Base-by-base conservation (phyloP, 1,139 yeast species). In the Debaryomyces coudertii region DNA sequence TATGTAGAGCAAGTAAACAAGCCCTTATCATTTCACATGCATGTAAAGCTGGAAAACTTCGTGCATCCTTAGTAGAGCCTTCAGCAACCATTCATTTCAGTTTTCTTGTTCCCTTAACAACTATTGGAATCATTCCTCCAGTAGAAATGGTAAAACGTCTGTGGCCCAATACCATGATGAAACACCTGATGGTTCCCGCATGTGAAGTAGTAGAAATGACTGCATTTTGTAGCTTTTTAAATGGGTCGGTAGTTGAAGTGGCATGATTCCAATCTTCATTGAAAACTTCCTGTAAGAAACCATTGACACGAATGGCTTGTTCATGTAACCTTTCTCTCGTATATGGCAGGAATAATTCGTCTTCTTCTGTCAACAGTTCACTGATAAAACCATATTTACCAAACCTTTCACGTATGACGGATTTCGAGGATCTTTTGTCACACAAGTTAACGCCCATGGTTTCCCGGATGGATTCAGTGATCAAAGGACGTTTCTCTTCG, bases 381-480 rank as follows among this genome's bases (percentile, higher is more conserved):
- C 79, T 68, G 6, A 47, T 54, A 56, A 78, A 77, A 3, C 71
- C 70, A 46, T 69, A 62, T 16, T 62, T 52, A 46, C 50, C 59
- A 45, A 75, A 72, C 35, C 81, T 60, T 18, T 66, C 58, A 7
- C 52, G 53, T 22, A 79, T 74, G 34, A 65, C 66, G 0, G 69
- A 14, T 87, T 66, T 69, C 7, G 74, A 49, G 2, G 80, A 68
- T 47, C 90, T 66, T 57, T 77, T 75, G 61, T 86, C 90, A 60
- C 92, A 85, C 2, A 82, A 63, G 58, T 85, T 87, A n/a, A 66
- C 69, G 1, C 90, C 90, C 28, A 81, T 71, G 2, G 85, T 82
- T 59, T 86, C 93, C 42, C 92, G 87, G 25, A 82, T 69, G 1
- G 80, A 78, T 57, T 85, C 92, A 36, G 89, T 71, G 6, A 86